Evolutionary conservation across 2,329 filamentous ascomycete genomes (phyloP), one percentile per base, ranked within the genome.

Genomic region (Trematosphaeria pertusa): DNA sequence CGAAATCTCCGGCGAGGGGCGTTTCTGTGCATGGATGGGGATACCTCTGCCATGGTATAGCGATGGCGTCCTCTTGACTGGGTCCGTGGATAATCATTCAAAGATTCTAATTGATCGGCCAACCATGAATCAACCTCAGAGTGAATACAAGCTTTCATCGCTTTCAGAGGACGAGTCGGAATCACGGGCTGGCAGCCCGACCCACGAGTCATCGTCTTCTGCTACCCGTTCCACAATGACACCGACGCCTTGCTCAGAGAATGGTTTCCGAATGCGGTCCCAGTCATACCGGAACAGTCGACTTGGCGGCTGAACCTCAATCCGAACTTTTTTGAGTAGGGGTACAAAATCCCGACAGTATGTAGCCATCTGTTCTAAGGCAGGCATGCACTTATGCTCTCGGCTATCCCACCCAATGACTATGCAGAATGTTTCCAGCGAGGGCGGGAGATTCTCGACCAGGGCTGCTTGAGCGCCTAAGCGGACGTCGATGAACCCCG

Each of bases 281-380:
- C 37, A 39, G 12, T 30, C 37, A 11, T 30, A 20, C 18, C n/a
- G 12, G 14, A 10, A n/a, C 15, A 20, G 9, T 18, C 3, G 3
- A 14, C 11, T 31, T 15, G 7, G 10, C 8, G 6, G 24, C 15
- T 18, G n/a, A n/a, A n/a, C n/a, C n/a, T 31, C 17, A 5, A 58
- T 44, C 2, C 41, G 48, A 15, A 62, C 30, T 15, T 42, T 31
- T 12, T 41, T 40, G 9, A 61, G 33, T 2, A 12, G 31, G 18
- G 56, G 56, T 7, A 51, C 32, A 12, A 50, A 12, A 4, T 43
- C 31, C 4, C 19, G 22, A 22, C 39, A 54, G 2, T 47, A 37
- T 15, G 15, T 37, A 2, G 50, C 49, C 47, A 62, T 35, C 11
- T 57, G 44, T 30, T 54, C 49, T 15, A 64, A 22, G n/a, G 54